phyloP scores from a whole-genome alignment of 495 filamentous ascomycete genomes.

The Neurospora sp. region DNA sequence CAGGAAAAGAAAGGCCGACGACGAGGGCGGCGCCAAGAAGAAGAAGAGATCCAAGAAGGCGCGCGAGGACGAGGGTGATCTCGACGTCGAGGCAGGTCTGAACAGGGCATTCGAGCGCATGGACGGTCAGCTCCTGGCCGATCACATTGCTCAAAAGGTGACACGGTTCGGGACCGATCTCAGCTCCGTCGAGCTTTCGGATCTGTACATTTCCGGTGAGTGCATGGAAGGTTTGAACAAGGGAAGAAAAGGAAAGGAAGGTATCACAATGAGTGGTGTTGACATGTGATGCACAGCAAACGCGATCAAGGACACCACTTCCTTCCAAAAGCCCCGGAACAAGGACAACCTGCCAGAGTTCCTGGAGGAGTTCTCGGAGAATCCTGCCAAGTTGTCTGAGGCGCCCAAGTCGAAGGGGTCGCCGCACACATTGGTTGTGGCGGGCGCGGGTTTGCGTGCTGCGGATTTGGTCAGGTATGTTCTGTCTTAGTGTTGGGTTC shows the following conservation, averaged over 20 bases:
- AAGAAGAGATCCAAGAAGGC: slow-evolving; percentile 48
- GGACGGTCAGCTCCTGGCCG: slow-evolving; percentile 72
- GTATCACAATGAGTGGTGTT: neutral
- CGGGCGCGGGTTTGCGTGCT: slow-evolving; percentile 68
- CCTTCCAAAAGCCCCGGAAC: slow-evolving; percentile 51
- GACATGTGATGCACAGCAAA: slow-evolving; percentile 15
- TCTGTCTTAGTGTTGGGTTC: neutral
- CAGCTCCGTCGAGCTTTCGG: slow-evolving; percentile 72
- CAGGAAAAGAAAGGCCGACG: slow-evolving; percentile 32
- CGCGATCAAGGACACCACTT: slow-evolving; percentile 57
- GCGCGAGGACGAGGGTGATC: slow-evolving; percentile 45
- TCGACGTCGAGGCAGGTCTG: slow-evolving; percentile 54
- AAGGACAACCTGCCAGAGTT: slow-evolving; percentile 67
- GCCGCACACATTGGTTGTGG: slow-evolving; percentile 79
- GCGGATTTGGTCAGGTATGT: slow-evolving; percentile 63
- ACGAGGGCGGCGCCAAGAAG: slow-evolving; percentile 27
- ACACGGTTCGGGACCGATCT: slow-evolving; percentile 68
- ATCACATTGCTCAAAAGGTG: slow-evolving; percentile 72
- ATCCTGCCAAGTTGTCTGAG: slow-evolving; percentile 44
- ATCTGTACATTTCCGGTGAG: slow-evolving; percentile 71
- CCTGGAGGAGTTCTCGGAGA: slow-evolving; percentile 53
- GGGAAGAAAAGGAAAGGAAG: neutral
- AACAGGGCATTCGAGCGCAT: slow-evolving; percentile 74
- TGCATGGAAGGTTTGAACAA: neutral
- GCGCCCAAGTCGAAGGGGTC: slow-evolving; percentile 60